Base-by-base conservation (phyloP, 805 yeast species). In the Yueomyces sp. region DNA sequence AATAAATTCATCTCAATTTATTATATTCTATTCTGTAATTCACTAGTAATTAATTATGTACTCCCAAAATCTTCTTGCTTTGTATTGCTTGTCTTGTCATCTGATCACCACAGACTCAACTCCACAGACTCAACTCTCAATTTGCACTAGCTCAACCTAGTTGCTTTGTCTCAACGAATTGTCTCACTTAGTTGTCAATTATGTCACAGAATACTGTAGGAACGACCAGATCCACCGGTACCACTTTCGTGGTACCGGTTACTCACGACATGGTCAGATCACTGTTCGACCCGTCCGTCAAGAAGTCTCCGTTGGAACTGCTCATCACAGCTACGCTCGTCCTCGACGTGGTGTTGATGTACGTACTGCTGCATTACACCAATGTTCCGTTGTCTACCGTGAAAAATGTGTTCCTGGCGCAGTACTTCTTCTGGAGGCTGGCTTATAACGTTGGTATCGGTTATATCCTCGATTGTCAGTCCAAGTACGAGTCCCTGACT, bases 211-310 rank as follows among this genome's bases (percentile, higher is more conserved):
- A 19, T 11, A 7, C 34, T 31, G 11, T 8, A 31, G 64, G 63
- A 3, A 49, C 47, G 36, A 59, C 63, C 5, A 48, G 64, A 12
- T 54, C 65, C 5, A 55, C 63, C 26, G 65, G 62, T 11, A 48
- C 48, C 3, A 49, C 49, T 3, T 67, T 67, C 41, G 43, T 49
- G 4, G 68, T 67, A 1, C 70, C 70, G 9, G 53, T 73, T 51
- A 85, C 94, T 31, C 81, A 80, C 53, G 94, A 85, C 56, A 84
- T 85, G 92, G 81, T 85, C 33, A 70, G 85, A 48, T 79, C 90
- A 1, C 64, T 85, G 41, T 78, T 85, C 52, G 90, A 85, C 63
- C 92, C 94, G 2, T 72, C 80, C 1, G 61, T 83, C 42, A 70
- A 73, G 42, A 85, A 85, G 55, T 79, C 88, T 0, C 61, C 73